Conservation (phyloP, 176 grass and related monocot species). For the Carex littledalei region DNA sequence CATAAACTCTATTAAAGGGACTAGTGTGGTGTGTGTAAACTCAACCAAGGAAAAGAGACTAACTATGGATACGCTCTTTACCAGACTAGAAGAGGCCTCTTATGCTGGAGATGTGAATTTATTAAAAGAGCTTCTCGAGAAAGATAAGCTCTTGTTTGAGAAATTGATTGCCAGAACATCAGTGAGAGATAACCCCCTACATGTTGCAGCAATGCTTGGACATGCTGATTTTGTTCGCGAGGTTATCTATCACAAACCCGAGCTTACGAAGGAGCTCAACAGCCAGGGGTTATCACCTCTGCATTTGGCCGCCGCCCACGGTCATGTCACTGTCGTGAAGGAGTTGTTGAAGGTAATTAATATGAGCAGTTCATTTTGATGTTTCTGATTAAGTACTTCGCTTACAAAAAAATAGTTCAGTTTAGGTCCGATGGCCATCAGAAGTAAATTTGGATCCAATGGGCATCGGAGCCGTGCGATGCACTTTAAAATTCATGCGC, state of each 20-base stretch:
- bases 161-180: background rate
- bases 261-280: background rate
- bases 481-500: too few relatives aligned
- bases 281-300: constrained; percentile 3
- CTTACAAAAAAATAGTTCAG: too few relatives aligned
- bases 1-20: too few relatives aligned
- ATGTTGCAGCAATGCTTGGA: constrained; percentile 4
- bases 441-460: too few relatives aligned
- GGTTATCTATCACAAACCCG: background rate
- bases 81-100: constrained; percentile 9
- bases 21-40: background rate
- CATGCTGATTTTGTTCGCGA: constrained; percentile 11
- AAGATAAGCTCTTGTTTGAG: constrained; percentile 18
- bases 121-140: background rate
- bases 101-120: constrained; percentile 1
- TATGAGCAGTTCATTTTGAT: background rate
- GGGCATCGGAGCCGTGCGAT: too few relatives aligned
- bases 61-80: background rate
- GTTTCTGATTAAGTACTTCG: too few relatives aligned
- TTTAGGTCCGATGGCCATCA: too few relatives aligned
- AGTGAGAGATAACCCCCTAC: constrained; percentile 10
- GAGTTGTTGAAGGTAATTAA: constrained; percentile 2
- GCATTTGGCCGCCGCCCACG: constrained; percentile 10
- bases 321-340: constrained; percentile 8
- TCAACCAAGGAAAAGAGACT: background rate